Conservation (phyloP, 768 basidiomycete species). For the Naganishia vaughanmartiniae region DNA sequence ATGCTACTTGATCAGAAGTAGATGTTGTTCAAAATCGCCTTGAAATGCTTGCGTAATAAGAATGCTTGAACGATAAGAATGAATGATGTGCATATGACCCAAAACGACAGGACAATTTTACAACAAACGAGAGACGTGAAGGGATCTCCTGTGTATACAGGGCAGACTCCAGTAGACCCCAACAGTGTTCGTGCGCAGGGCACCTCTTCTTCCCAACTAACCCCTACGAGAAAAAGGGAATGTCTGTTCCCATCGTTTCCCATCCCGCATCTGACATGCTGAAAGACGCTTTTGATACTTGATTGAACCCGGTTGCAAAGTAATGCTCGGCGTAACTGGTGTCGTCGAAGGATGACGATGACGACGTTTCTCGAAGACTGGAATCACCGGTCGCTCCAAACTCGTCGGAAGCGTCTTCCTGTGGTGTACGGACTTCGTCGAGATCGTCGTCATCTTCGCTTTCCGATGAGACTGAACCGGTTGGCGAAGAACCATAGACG, state of each 20-base stretch:
- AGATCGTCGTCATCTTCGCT: constrained; percentile 15
- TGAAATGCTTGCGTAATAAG: too few relatives aligned
- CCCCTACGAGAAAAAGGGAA: background rate
- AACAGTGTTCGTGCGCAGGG: background rate
- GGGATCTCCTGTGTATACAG: background rate
- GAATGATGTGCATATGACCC: too few relatives aligned
- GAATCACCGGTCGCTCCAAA: constrained; percentile 1
- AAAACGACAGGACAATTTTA: too few relatives aligned
- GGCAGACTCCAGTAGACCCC: background rate
- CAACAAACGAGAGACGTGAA: background rate
- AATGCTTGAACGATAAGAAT: too few relatives aligned
- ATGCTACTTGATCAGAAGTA: too few relatives aligned
- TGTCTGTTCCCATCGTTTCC: background rate
- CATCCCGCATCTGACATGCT: constrained; percentile 3
- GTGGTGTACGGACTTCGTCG: constrained; percentile 8
- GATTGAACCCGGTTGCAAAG: background rate
- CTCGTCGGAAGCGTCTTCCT: background rate
- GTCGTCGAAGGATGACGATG: constrained; percentile 21
- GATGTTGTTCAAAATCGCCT: too few relatives aligned
- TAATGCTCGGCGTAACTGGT: background rate
- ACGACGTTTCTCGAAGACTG: background rate
- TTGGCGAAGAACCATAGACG: constrained; percentile 1
- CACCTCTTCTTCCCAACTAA: background rate
- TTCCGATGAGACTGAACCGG: background rate
- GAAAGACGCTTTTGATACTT: background rate